Percentiles rank a stretch among this genome's conserved stretches.
These are phyloP conservation scores for Ramaria sp. DNA, from an alignment of 768 basidiomycete genomes.

Conservation along the genomic window DNA sequence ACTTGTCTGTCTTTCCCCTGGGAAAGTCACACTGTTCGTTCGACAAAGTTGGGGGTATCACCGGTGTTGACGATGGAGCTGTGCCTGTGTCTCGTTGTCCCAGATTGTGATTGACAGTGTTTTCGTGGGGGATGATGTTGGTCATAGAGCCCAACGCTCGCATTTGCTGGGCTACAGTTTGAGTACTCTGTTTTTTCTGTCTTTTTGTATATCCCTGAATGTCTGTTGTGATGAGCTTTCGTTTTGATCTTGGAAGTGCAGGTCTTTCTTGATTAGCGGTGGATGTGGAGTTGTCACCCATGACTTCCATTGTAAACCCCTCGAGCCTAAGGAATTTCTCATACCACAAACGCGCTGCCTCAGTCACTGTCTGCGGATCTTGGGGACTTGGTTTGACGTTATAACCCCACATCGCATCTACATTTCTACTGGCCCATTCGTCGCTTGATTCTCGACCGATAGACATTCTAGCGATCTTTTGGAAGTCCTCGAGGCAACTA, in stretches of 20 bases:
- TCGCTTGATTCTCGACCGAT: conserved; percentile 52
- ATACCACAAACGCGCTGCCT: background rate
- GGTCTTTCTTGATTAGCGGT: background rate
- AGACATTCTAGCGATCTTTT: conserved; percentile 41
- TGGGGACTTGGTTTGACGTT: conserved; percentile 27
- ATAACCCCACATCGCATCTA: conserved; percentile 26
- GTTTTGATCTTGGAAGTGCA: background rate
- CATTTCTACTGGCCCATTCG: conserved; percentile 26
- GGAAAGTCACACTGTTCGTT: too few species aligned
- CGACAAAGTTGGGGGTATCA: too few species aligned
- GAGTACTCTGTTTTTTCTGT: background rate
- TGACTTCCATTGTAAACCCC: background rate
- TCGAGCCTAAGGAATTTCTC: background rate
- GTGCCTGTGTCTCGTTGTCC: background rate
- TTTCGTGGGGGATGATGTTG: conserved; percentile 10
- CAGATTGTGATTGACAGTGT: background rate
- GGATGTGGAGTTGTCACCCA: background rate
- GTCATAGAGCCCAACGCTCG: conserved; percentile 15
- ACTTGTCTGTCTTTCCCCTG: too few species aligned
- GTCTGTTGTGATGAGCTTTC: background rate
- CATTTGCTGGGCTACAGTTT: background rate
- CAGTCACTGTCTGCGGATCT: conserved; percentile 27
- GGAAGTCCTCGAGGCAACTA: conserved; percentile 35
- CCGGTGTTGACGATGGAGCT: background rate
- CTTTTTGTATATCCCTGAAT: background rate